Conservation (phyloP, 257 asterid species). For the Penstemon eatonii region DNA sequence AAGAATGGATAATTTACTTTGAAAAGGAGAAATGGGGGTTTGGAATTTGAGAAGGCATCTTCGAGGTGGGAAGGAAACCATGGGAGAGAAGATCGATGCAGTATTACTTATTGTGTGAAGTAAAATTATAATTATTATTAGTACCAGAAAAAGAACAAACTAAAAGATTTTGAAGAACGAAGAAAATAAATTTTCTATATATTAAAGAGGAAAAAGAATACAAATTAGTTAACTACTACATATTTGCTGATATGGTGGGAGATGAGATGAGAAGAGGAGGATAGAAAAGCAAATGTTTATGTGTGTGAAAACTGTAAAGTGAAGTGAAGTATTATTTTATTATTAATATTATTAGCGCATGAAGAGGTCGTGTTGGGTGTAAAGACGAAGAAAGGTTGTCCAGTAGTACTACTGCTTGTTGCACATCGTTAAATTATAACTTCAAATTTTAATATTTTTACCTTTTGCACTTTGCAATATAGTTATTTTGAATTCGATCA, state of each 20-base stretch:
- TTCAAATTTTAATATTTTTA: too few species aligned
- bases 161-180: background rate
- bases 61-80: conserved; percentile 49
- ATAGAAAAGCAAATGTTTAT: background rate
- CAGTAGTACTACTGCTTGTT: background rate
- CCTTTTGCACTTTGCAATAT: too few species aligned
- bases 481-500: too few species aligned
- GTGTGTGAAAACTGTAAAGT: background rate
- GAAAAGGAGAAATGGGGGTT: conserved; percentile 48
- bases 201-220: background rate
- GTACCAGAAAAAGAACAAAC: background rate
- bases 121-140: background rate
- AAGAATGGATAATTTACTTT: conserved; percentile 34
- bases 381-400: conserved; percentile 21
- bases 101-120: background rate
- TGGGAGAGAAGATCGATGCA: conserved; percentile 33
- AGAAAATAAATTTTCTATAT: background rate
- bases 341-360: conserved; percentile 11
- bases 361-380: conserved; percentile 7
- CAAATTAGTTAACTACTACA: background rate
- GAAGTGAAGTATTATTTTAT: conserved; percentile 6
- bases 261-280: background rate
- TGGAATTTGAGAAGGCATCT: conserved; percentile 59
- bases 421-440: background rate
- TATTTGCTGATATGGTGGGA: background rate